Evolutionary conservation across 2,329 filamentous ascomycete species (phyloP).

Genomic region (Akanthomyces uredinophilus): DNA sequence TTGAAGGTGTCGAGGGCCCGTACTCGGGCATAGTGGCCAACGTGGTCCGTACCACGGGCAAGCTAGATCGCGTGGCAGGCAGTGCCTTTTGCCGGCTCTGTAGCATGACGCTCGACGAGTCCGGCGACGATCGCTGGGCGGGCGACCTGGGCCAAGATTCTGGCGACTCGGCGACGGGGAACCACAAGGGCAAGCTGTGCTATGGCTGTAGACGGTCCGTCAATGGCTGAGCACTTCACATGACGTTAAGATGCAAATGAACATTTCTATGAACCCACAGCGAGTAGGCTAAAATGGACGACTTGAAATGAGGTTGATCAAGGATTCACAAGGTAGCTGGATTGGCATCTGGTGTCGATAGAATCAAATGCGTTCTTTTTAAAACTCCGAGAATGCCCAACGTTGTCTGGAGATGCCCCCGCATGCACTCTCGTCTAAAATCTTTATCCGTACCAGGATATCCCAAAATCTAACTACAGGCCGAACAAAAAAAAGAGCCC

Average conservation of each 20-base stretch:
- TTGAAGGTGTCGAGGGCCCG: constrained; percentile 70
- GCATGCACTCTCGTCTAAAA: background rate
- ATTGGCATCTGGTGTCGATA: background rate
- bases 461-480: constrained; percentile 10
- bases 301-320: background rate
- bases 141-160: constrained; percentile 51
- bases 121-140: constrained; percentile 59
- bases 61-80: constrained; percentile 52
- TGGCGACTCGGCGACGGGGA: constrained; percentile 19
- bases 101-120: constrained; percentile 58
- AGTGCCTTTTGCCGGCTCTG: constrained; percentile 60
- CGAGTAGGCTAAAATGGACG: background rate
- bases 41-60: constrained; percentile 86
- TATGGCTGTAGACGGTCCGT: constrained; percentile 70
- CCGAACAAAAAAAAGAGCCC: constrained; percentile 7
- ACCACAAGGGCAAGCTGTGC: constrained; percentile 46
- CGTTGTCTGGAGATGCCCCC: background rate
- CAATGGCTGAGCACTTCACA: constrained; percentile 36
- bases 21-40: constrained; percentile 93
- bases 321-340: background rate
- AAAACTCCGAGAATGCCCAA: constrained; percentile 10
- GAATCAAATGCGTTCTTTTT: background rate
- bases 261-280: background rate
- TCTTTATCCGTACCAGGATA: background rate
- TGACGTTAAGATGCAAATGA: background rate